Conservation (phyloP, 2,329 filamentous ascomycete genomes). For the Coniella vitis region DNA sequence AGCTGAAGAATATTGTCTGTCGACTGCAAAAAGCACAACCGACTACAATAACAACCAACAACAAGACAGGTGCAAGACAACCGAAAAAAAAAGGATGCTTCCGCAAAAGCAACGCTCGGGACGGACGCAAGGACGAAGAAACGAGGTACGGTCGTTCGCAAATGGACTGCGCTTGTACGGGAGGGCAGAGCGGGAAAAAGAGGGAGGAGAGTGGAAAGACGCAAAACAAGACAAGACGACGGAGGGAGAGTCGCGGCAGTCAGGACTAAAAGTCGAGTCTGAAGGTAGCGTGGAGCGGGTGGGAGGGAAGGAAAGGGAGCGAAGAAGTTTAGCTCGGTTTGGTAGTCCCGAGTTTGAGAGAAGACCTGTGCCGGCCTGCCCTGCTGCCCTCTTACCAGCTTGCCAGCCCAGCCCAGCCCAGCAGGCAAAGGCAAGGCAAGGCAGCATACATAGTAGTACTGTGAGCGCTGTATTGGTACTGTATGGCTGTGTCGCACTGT, state of each 20-base stretch:
- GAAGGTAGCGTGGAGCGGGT: constrained; percentile 1
- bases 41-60: constrained; percentile 1
- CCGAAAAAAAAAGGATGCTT: constrained; percentile 13
- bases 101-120: constrained; percentile 15
- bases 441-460: too few species aligned
- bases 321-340: constrained; percentile 1
- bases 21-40: constrained; percentile 8
- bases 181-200: constrained; percentile 5
- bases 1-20: background rate
- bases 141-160: constrained; percentile 12
- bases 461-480: too few species aligned
- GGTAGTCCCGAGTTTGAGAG: constrained; percentile 5
- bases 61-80: constrained; percentile 6
- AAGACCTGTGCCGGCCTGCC: background rate
- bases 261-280: background rate
- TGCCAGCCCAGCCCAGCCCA: too few species aligned
- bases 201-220: constrained; percentile 5
- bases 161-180: background rate
- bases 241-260: constrained; percentile 8
- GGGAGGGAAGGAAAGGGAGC: constrained; percentile 1
- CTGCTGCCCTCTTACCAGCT: too few species aligned
- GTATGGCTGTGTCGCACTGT: too few species aligned
- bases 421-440: too few species aligned
- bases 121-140: constrained; percentile 8
- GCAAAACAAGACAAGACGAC: constrained; percentile 10